Evolutionary conservation across 345 rosid genomes (phyloP), one percentile per base, ranked within the genome.

Genomic region (Erodium maritimum): DNA sequence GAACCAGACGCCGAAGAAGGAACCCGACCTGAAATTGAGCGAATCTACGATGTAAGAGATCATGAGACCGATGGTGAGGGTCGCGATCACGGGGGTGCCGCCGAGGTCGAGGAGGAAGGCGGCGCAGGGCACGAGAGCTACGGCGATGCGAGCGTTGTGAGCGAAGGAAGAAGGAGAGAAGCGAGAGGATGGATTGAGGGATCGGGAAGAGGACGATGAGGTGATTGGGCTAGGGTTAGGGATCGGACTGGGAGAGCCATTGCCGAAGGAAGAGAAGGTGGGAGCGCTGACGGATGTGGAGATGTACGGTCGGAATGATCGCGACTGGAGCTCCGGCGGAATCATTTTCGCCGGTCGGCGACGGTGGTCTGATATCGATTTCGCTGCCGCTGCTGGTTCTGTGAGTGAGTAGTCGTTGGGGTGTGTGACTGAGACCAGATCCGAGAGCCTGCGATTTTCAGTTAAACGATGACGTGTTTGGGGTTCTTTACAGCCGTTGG

Each of bases 31-130:
- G 72, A 85, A 73, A 70, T 77, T 79, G 60, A 94, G 83, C 5
- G 96, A 90, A 69, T 94, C 99, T 59, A 87, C 76, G 73, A 94
- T 82, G 76, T 94, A 94, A 19, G 97, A 68, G 61, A 94, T 67
- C 86, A 94, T 85, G 24, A 94, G 91, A 8, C 96, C 95, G 1
- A 90, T 66, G 52, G 90, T 90, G 22, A 94, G 83, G 29, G 84
- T 76, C 3, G 85, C 79, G 48, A 85, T 65, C 6, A 94, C 96
- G 45, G 99, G 86, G 29, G 84, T 61, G 62, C 97, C 99, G 66
- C 99, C 99, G 59, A 94, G 91, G 78, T 94, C 99, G 37, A 94
- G 96, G 59, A 93, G 87, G 71, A 90, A 93, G 52, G 81, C 90
- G 48, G 90, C 91, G 64, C 84, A 83, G 0, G 97, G 99, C 24